Evolutionary conservation across 768 basidiomycete genomes (phyloP).

Genomic region (Suillus lakei): DNA sequence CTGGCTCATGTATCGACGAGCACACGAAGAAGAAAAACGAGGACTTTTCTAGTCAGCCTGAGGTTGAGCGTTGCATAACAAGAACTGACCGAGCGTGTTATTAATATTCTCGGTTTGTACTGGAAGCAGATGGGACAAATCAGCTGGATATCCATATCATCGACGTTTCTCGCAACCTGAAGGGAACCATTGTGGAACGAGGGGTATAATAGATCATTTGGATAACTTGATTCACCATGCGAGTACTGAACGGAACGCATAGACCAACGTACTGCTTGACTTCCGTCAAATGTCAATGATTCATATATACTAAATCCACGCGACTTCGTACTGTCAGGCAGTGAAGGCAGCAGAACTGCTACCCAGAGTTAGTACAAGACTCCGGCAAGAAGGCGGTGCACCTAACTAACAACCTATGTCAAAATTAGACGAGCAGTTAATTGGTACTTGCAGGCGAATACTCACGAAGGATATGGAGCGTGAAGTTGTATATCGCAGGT

Average conservation of each 20-base stretch:
- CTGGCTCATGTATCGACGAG: slow-evolving; percentile 34
- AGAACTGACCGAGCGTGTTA: slow-evolving; percentile 5
- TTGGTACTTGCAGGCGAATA: background rate
- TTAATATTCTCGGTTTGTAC: slow-evolving; percentile 6
- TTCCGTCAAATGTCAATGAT: background rate
- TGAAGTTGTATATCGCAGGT: background rate
- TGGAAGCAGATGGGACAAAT: background rate
- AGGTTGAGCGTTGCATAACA: background rate
- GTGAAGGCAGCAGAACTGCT: background rate
- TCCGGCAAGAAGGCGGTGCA: background rate
- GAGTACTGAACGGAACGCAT: background rate
- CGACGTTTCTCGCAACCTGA: background rate
- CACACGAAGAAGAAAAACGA: background rate
- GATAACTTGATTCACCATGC: slow-evolving; percentile 35
- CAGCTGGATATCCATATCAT: background rate
- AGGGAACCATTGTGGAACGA: background rate
- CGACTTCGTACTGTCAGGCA: background rate
- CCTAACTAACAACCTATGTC: background rate
- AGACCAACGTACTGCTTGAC: background rate
- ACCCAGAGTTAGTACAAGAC: background rate
- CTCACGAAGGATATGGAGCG: background rate
- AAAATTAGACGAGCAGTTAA: background rate
- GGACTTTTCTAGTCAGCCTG: too few species aligned
- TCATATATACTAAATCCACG: background rate
- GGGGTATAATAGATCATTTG: slow-evolving; percentile 17